phyloP scores from a whole-genome alignment of 1,139 yeast species.

The Pichia sp. region DNA sequence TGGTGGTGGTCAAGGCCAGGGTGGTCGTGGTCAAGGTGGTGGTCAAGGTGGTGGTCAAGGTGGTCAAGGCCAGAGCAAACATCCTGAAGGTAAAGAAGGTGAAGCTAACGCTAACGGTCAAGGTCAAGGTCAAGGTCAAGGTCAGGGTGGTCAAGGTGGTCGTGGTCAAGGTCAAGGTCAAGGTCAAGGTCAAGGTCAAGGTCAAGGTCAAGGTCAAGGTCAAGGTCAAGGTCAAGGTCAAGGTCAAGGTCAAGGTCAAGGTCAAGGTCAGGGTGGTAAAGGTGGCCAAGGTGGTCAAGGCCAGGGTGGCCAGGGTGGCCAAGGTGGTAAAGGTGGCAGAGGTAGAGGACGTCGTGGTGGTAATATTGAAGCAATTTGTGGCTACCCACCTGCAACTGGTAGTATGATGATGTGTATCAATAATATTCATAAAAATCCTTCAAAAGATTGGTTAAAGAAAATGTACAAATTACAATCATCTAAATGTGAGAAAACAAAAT shows the following conservation, averaged over 20 bases:
- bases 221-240: background rate
- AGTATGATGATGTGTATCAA: conserved; percentile 23
- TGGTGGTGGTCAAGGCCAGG: background rate
- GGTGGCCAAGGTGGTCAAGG: background rate
- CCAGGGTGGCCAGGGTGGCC: background rate
- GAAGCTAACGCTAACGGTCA: background rate
- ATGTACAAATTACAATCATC: conserved; percentile 15
- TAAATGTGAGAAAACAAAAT: conserved; percentile 16
- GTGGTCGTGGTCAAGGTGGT: background rate
- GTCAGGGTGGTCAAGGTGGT: background rate
- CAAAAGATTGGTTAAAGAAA: conserved; percentile 7
- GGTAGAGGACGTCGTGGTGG: background rate
- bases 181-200: background rate
- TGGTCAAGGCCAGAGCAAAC: background rate
- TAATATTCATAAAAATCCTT: conserved; percentile 12
- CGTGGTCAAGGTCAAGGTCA: background rate
- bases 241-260: background rate
- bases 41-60: background rate
- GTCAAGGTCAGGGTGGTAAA: background rate
- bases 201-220: background rate
- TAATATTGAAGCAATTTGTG: conserved; percentile 13
- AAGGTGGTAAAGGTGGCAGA: background rate
- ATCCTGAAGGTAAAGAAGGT: background rate
- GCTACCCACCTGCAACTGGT: conserved; percentile 25
- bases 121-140: background rate